These are phyloP conservation scores for Pyrenochaeta sp. DNA, from an alignment of 2,329 filamentous ascomycete species.

Conservation along the genomic window DNA sequence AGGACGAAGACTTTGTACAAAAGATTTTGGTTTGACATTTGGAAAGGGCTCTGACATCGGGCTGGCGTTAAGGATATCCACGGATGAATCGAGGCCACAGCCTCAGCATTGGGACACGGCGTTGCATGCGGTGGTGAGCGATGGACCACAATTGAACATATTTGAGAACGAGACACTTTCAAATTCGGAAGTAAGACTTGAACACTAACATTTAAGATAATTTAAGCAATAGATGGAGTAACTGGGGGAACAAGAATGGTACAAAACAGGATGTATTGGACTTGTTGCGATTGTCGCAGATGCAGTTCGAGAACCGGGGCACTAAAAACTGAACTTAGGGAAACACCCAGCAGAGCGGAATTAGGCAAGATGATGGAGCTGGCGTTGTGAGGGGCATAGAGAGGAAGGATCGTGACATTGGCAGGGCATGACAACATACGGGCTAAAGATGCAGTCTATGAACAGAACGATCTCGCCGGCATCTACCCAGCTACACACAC, in stretches of 20 bases:
- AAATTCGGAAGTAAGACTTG: conserved; percentile 13
- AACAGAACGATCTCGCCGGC: not conserved
- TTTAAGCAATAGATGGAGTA: not conserved
- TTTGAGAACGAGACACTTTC: conserved; percentile 33
- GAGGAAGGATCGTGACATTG: not conserved
- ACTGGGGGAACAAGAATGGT: not conserved
- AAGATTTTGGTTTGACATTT: conserved; percentile 24
- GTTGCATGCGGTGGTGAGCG: conserved; percentile 27
- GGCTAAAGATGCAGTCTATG: not conserved
- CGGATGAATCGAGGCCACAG: conserved; percentile 19
- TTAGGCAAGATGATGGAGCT: not conserved
- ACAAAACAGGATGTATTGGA: not conserved
- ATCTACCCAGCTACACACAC: not conserved
- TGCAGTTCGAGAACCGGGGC: not conserved
- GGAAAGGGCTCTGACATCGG: conserved; percentile 23
- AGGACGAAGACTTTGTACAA: conserved; percentile 33
- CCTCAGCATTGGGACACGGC: conserved; percentile 36
- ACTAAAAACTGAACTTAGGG: not conserved
- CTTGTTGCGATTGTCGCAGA: not conserved
- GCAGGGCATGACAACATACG: not conserved
- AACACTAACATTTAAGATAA: conserved; percentile 14
- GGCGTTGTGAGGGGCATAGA: not conserved
- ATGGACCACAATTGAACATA: conserved; percentile 34
- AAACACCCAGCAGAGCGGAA: not conserved
- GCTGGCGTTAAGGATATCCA: conserved; percentile 34